Evolutionary conservation across 2,329 filamentous ascomycete genomes (phyloP).

Genomic region (Diaporthe longicolla): DNA sequence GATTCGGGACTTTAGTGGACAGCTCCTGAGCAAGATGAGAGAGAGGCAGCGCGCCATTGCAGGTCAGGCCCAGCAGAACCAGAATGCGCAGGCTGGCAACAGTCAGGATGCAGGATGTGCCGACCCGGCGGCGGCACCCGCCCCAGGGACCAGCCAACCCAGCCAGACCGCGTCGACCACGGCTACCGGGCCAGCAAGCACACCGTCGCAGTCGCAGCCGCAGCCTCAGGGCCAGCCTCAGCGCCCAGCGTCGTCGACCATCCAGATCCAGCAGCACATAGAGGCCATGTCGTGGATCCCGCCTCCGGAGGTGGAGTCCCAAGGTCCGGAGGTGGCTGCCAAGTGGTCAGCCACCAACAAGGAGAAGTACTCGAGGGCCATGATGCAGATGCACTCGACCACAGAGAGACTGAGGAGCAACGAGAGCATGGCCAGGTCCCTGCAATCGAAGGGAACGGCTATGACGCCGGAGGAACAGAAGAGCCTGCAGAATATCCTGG

Average conservation of each 20-base stretch:
- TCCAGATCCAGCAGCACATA: conserved; percentile 62
- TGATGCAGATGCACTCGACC: conserved; percentile 65
- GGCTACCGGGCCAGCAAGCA: conserved; percentile 30
- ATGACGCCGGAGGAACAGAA: conserved; percentile 64
- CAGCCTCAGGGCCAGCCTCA: conserved; percentile 47
- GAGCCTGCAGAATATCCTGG: conserved; percentile 58
- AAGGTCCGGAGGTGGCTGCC: conserved; percentile 57
- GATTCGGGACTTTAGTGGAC: conserved; percentile 72
- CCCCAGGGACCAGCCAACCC: conserved; percentile 40
- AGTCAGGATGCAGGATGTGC: conserved; percentile 36
- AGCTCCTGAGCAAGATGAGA: conserved; percentile 68
- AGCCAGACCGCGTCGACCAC: conserved; percentile 33
- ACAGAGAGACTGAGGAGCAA: conserved; percentile 58
- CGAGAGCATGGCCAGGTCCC: conserved; percentile 59
- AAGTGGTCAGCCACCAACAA: conserved; percentile 66
- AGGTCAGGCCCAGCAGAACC: conserved; percentile 47
- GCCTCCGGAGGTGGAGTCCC: conserved; percentile 59
- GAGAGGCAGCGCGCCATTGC: conserved; percentile 51
- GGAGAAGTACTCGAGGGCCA: conserved; percentile 61
- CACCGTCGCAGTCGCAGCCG: conserved; percentile 4
- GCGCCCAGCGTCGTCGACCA: conserved; percentile 44
- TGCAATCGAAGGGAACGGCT: conserved; percentile 58
- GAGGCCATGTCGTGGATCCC: conserved; percentile 63
- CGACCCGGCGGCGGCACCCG: conserved; percentile 25
- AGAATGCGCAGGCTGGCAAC: conserved; percentile 32